These are phyloP conservation scores for Botryotinia globosa DNA, from an alignment of 2,329 filamentous ascomycete species.

Conservation along the genomic window DNA sequence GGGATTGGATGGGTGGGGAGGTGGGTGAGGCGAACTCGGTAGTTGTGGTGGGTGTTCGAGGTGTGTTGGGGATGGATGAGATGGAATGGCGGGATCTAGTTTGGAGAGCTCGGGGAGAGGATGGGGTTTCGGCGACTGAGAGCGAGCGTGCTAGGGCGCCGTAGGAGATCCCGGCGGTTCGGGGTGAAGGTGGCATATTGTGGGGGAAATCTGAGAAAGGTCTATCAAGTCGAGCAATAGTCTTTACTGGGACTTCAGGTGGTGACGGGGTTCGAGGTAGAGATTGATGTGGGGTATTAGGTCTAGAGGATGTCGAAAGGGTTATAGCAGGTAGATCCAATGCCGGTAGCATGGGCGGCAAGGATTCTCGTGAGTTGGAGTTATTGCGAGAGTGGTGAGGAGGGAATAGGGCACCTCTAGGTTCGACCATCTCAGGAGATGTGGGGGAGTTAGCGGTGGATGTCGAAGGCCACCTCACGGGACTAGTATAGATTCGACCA, in stretches of 20 bases:
- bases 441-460: constrained; percentile 7
- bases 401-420: background rate
- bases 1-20: background rate
- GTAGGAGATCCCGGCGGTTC: background rate
- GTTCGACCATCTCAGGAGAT: background rate
- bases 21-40: background rate
- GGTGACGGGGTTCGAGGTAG: background rate
- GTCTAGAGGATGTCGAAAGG: background rate
- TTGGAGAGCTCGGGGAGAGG: background rate
- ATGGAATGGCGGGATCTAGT: background rate
- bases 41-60: background rate
- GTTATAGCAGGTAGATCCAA: constrained; percentile 7
- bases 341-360: constrained; percentile 7
- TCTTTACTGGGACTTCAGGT: background rate
- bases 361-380: background rate
- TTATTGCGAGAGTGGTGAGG: background rate
- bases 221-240: background rate
- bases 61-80: background rate
- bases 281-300: background rate
- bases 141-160: background rate
- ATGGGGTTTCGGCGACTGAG: background rate
- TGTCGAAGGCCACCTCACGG: constrained; percentile 6
- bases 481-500: background rate
- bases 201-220: constrained; percentile 15
- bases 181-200: background rate